Evolutionary conservation across 495 filamentous ascomycete genomes (phyloP).

Genomic region (Apodospora peruviana): DNA sequence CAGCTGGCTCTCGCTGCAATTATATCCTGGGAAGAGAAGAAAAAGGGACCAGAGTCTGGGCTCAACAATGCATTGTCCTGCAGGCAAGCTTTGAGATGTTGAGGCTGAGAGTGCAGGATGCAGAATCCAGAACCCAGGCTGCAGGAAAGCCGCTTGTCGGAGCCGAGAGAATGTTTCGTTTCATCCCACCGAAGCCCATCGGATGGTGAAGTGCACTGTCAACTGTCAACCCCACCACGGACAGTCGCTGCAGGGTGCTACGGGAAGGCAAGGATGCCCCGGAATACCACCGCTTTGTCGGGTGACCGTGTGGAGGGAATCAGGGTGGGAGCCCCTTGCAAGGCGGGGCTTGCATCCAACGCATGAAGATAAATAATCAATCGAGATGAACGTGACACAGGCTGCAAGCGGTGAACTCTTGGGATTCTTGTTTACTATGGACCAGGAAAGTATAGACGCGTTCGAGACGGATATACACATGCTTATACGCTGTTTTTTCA

Average conservation of each 20-base stretch:
- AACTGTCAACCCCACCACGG: neutral
- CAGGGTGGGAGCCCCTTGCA: neutral
- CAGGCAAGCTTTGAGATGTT: too few species aligned
- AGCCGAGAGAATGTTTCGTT: too few species aligned
- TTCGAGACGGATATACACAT: too few species aligned
- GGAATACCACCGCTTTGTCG: slow-evolving; percentile 7
- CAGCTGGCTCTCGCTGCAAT: too few species aligned
- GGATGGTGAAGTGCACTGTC: too few species aligned
- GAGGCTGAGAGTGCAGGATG: too few species aligned
- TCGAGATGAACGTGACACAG: slow-evolving; percentile 13
- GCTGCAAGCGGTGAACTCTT: slow-evolving; percentile 1
- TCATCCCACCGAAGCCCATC: too few species aligned
- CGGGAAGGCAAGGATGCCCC: slow-evolving; percentile 7
- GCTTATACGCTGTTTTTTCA: neutral
- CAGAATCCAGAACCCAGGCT: too few species aligned
- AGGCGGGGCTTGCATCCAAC: slow-evolving; percentile 8
- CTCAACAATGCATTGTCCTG: too few species aligned
- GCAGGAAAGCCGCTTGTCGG: too few species aligned
- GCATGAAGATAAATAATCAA: slow-evolving; percentile 25
- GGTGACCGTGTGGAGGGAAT: slow-evolving; percentile 1
- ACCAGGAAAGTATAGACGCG: neutral
- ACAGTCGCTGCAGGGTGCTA: neutral
- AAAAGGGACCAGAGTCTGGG: too few species aligned
- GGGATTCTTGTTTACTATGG: slow-evolving; percentile 16
- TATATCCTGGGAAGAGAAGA: too few species aligned